Percentiles rank a stretch among this genome's conserved stretches.
Evolutionary conservation across 371 early-diverging fungal species (phyloP).

Genomic region (Agmasoma carcini): DNA sequence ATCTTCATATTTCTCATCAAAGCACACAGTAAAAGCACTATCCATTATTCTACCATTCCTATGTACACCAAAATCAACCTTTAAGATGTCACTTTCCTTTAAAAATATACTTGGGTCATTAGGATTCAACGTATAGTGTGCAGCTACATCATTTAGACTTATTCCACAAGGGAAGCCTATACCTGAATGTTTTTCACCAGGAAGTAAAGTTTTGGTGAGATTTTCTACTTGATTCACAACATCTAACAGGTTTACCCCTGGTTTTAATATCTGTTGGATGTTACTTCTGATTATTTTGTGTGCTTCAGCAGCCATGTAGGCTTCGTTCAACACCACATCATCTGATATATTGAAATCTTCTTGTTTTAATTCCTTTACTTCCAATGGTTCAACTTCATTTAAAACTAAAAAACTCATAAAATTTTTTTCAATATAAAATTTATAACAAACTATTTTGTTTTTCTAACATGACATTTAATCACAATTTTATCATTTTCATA

Average conservation of each 20-base stretch:
- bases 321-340: conserved; percentile 58
- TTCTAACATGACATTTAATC: no score
- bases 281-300: conserved; percentile 63
- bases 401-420: not conserved
- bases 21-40: conserved; percentile 85
- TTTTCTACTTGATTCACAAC: conserved; percentile 83
- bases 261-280: conserved; percentile 67
- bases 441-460: no score
- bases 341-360: conserved; percentile 1
- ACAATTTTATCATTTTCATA: no score
- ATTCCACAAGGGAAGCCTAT: conserved; percentile 97
- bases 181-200: conserved; percentile 60
- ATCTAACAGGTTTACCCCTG: conserved; percentile 83
- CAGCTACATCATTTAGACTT: conserved; percentile 89
- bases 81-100: conserved; percentile 77
- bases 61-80: conserved; percentile 95
- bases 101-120: conserved; percentile 75
- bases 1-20: conserved; percentile 73
- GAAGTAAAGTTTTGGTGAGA: conserved; percentile 70
- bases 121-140: conserved; percentile 92
- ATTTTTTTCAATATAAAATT: no score
- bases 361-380: conserved; percentile 6
- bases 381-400: not conserved
- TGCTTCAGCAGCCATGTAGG: conserved; percentile 58
- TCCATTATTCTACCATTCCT: conserved; percentile 89